Evolutionary conservation across 257 asterid genomes (phyloP).

Genomic region (Nicotiana otophora): DNA sequence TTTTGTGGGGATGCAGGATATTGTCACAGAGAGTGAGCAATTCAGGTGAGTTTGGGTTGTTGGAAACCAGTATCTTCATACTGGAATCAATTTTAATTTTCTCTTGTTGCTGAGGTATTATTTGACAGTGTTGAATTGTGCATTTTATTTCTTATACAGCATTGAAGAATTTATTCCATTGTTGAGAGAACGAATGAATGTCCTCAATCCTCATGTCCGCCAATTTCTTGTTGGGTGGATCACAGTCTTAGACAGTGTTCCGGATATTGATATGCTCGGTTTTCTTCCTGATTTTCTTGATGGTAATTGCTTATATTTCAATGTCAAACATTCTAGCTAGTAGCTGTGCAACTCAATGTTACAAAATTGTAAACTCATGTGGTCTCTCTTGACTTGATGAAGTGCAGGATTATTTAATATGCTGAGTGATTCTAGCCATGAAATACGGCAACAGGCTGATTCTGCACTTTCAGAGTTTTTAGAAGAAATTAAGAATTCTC

Average conservation of each 20-base stretch:
- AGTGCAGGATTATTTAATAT: slow-evolving; percentile 88
- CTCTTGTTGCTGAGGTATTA: not conserved
- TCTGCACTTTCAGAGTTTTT: slow-evolving; percentile 98
- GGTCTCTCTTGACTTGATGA: slow-evolving; percentile 8
- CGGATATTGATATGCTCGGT: slow-evolving; percentile 99
- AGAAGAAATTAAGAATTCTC: slow-evolving; percentile 97
- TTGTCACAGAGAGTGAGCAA: slow-evolving; percentile 98
- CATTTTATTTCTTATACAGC: slow-evolving; percentile 34
- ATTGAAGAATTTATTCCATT: slow-evolving; percentile 97
- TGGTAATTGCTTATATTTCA: slow-evolving; percentile 46
- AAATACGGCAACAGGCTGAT: slow-evolving; percentile 99
- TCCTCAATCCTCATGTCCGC: slow-evolving; percentile 92
- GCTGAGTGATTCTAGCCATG: slow-evolving; percentile 98
- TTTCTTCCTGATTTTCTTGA: slow-evolving; percentile 99
- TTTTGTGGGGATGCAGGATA: slow-evolving; percentile 61
- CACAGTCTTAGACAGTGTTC: slow-evolving; percentile 98
- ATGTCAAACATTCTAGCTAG: not conserved
- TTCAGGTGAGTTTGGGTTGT: slow-evolving; percentile 58
- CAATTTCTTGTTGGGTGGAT: slow-evolving; percentile 99
- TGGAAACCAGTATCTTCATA: not conserved
- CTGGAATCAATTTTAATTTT: not conserved
- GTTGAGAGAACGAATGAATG: slow-evolving; percentile 96
- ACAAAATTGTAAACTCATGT: not conserved
- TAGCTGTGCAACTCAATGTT: not conserved
- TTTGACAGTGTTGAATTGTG: slow-evolving; percentile 3